Evolutionary conservation across 768 basidiomycete genomes (phyloP), one percentile per base, ranked within the genome.

Genomic region (Lentinula raphanica): DNA sequence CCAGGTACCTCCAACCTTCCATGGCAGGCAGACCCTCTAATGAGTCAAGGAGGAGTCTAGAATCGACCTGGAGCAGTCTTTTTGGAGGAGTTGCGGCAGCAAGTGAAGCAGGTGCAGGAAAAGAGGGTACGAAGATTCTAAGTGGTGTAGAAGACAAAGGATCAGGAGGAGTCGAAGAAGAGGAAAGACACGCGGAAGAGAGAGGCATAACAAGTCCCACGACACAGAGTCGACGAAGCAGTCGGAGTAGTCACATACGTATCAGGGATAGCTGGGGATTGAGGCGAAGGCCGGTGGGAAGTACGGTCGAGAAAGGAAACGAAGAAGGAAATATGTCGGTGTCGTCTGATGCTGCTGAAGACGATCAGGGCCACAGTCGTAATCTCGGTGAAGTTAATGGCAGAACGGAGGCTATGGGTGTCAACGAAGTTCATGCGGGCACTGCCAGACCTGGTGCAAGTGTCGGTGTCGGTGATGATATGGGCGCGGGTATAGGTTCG

Each of bases 41-140:
- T 19, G 78, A 82, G 13, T 77, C 78, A 42, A 74, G 74, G 49
- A 70, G 68, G 36, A 84, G 78, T 59, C 68, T 63, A 2, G 81
- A 85, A 42, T 76, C 75, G 5, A 68, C 68, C n/a, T 69, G 66
- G 49, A 75, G 73, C 63, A 82, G 79, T 63, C 64, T 73, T 32
- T 65, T 72, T 19, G 73, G 68, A 27, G 38, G 13, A 39, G 9
- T 3, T 12, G 25, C 12, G 29, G 27, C 9, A 48, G 46, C 25
- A 48, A 27, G 27, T 13, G 11, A 21, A 5, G 35, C 15, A n/a
- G n/a, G n/a, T 36, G 56, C 69, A 35, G 71, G 59, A 11, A 59
- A 49, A 48, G 62, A 54, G 15, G 49, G 21, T 2, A 9, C 72
- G 1, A 68, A n/a, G n/a, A n/a, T n/a, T n/a, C n/a, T n/a, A n/a